Evolutionary conservation across 164 flowering plant genomes (phyloP), one percentile per base, ranked within the genome.

Genomic region (Nelumbo lutea): DNA sequence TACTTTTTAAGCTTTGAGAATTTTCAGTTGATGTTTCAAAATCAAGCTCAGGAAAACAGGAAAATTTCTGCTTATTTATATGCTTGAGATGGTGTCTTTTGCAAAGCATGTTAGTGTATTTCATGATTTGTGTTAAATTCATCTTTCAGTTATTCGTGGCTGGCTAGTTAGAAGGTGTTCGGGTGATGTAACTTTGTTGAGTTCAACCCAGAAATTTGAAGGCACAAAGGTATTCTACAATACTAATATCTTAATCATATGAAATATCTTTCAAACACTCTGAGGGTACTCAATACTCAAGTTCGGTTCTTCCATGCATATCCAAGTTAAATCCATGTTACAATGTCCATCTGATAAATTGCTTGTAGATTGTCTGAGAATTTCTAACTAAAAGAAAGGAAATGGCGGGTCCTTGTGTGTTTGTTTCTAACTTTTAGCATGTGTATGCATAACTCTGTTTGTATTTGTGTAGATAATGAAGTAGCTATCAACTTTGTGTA

Each of bases 121-220:
- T 64, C 41, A 57, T 40, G 43, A 62, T 59, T 1, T 39, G 5
- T 68, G 52, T 14, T 40, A 6, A 39, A 65, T 10, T 41, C 53
- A 41, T 67, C 50, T 72, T 76, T 77, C 84, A 92, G 97, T 83
- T 61, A 84, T 92, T 76, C 99, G 98, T 70, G 98, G 99, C 68
- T 92, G 96, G 91, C 75, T 93, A 65, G 98, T 96, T 45, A 80
- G 97, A 79, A 86, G 94, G 82, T 91, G 90, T 79, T 88, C 97
- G 13, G 91, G 93, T 60, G 83, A 89, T 72, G 65, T 86, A 48
- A 87, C 82, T 67, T 68, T 86, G 52, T 73, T 91, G 43, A 67
- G 52, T 27, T 47, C 67, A 13, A 60, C 77, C 42, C 59, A 10
- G 60, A 84, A 78, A 66, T 74, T 71, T 55, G 87, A 81, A 10